phyloP scores from a whole-genome alignment of 306 rosid genomes.

The Alnus rubra region DNA sequence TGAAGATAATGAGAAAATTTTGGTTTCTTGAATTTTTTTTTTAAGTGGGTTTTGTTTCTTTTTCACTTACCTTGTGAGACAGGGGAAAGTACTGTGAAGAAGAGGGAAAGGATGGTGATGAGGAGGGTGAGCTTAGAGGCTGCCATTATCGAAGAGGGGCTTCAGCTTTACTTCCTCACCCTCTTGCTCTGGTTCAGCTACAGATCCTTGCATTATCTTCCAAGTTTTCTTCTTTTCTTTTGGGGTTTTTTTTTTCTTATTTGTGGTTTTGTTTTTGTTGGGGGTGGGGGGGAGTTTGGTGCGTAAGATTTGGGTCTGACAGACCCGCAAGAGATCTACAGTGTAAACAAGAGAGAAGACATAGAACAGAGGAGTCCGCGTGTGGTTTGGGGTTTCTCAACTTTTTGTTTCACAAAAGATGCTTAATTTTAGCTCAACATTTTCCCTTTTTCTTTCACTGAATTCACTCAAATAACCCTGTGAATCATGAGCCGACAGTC shows the following conservation, averaged over 20 bases:
- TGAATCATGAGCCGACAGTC: constrained; percentile 10
- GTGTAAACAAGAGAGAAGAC: constrained; percentile 10
- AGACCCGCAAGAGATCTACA: constrained; percentile 12
- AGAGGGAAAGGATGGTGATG: constrained; percentile 2
- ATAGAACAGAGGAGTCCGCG: neutral
- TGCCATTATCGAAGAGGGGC: constrained; percentile 55
- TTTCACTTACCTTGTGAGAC: constrained; percentile 39
- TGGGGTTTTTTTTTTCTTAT: neutral
- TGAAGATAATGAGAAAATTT: neutral
- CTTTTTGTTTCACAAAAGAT: neutral
- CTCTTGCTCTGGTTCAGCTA: constrained; percentile 49
- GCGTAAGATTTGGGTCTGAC: constrained; percentile 11
- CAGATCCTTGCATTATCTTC: constrained; percentile 76
- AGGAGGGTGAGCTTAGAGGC: constrained; percentile 33
- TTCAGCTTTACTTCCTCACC: constrained; percentile 50
- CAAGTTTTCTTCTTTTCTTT: constrained; percentile 5
- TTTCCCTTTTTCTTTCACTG: neutral
- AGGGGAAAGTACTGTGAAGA: constrained; percentile 19
- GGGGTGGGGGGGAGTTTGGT: neutral
- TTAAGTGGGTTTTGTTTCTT: too few species aligned
- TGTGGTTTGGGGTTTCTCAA: constrained; percentile 15
- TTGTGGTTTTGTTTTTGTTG: neutral
- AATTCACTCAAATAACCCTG: constrained; percentile 42
- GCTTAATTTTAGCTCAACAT: neutral
- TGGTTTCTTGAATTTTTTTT: neutral